Conservation (phyloP, 73 alveolate species). For the Tetrahymena elliotti region DNA sequence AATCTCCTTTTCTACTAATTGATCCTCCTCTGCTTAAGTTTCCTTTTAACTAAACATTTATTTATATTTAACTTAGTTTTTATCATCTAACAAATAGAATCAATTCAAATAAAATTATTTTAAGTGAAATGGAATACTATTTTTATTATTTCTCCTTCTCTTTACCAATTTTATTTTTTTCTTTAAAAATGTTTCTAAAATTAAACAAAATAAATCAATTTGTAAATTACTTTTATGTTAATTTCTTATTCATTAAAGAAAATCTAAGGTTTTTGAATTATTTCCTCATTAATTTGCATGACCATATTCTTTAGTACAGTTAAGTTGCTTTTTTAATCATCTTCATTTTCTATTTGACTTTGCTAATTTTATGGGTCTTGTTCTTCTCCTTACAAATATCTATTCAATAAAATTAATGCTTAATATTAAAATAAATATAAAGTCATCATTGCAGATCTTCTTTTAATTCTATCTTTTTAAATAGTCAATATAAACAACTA, state of each 20-base stretch:
- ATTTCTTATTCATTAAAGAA: not conserved
- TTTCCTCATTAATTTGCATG: not conserved
- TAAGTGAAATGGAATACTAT: no score
- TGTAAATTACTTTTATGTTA: not conserved
- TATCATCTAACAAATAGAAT: no score
- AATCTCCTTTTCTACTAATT: not conserved
- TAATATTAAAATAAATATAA: no score
- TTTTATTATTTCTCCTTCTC: no score
- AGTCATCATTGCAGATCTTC: no score
- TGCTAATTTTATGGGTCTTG: not conserved
- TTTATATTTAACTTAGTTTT: not conserved
- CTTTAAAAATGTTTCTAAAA: no score
- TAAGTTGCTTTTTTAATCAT: not conserved
- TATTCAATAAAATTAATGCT: not conserved
- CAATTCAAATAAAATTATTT: no score
- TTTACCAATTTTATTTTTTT: not conserved
- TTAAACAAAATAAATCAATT: no score
- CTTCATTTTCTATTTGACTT: not conserved
- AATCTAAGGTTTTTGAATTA: not conserved
- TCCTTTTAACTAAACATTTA: not conserved
- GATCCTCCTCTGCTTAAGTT: not conserved
- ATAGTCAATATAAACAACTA: no score
- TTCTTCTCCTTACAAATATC: not conserved
- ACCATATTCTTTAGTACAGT: not conserved
- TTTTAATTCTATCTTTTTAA: no score